phyloP scores from a whole-genome alignment of 2,329 filamentous ascomycete genomes.

The Fusarium siculi region DNA sequence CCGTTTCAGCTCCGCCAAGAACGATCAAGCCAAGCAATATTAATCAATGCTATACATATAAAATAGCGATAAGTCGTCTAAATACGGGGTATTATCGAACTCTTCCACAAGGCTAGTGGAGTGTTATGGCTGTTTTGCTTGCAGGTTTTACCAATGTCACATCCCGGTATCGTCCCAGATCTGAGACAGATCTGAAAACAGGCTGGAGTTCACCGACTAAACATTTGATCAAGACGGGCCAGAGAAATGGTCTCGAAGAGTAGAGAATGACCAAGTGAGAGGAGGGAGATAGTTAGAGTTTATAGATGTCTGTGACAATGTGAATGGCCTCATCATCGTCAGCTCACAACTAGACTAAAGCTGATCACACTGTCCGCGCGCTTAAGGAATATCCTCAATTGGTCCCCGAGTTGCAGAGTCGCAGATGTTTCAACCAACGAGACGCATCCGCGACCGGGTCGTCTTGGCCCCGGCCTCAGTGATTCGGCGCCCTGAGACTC shows the following conservation, averaged over 20 bases:
- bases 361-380: conserved; percentile 14
- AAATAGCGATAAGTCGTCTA: neutral
- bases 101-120: neutral
- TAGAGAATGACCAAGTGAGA: neutral
- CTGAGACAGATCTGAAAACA: conserved; percentile 24
- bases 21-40: neutral
- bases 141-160: conserved; percentile 31
- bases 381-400: conserved; percentile 27
- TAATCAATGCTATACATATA: conserved; percentile 12
- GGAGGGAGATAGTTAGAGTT: neutral
- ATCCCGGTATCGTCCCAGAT: conserved; percentile 9
- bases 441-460: conserved; percentile 38
- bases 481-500: neutral
- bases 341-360: conserved; percentile 9
- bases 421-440: conserved; percentile 29
- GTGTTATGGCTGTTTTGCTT: neutral
- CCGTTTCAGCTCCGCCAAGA: conserved; percentile 6
- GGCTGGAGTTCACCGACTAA: neutral
- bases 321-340: neutral
- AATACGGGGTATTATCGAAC: neutral
- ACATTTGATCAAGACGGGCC: neutral
- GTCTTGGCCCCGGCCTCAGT: conserved; percentile 21
- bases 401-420: conserved; percentile 3
- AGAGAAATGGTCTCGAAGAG: no score
- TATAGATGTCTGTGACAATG: neutral